Base-by-base conservation (phyloP, 148 eudicot genomes). In the Salicornia ramosissima region DNA sequence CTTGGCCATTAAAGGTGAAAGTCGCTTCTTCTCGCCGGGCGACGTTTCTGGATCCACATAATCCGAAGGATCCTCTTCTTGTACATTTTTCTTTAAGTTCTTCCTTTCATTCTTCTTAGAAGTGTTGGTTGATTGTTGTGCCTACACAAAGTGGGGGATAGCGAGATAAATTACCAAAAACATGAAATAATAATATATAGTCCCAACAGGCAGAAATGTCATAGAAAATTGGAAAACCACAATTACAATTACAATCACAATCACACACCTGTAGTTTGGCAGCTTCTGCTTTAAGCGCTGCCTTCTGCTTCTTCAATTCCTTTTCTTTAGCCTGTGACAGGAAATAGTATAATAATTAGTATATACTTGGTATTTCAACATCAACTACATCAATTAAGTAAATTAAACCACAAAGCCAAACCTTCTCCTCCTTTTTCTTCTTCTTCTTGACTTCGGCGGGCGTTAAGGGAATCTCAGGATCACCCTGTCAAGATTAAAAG, bases 41-140 rank as follows among this genome's bases (percentile, higher is more conserved):
- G 86, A 80, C 62, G 90, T 89, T 64, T 89, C 90, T 1, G 99
- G 99, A 71, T 94, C 99, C 30, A 86, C 39, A 78, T 68, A 94
- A 78, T 82, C 87, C 64, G 81, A 83, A 16, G 86, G 82, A 60
- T 89, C 90, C 73, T 89, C 99, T 64, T 89, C 96, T 64, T 74
- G 83, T 18, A 68, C 80, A 61, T 78, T 88, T 72, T 73, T 80
- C 75, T 82, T 89, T 15, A 67, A 19, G 51, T 72, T 87, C 82
- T 94, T 94, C 53, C 75, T 80, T 74, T 91, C 90, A 45, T 65
- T 54, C 64, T 78, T 74, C 80, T 91, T 94, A 33, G 88, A 60
- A 21, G 80, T 26, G 72, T 55, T 75, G 45, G 91, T 69, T 46
- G 81, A 49, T 80, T 86, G 88, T 76, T 90, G 88, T 29, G 86